Evolutionary conservation across 2,329 filamentous ascomycete species (phyloP), one percentile per base, ranked within the genome.

Genomic region (Pyrenochaeta sp.): DNA sequence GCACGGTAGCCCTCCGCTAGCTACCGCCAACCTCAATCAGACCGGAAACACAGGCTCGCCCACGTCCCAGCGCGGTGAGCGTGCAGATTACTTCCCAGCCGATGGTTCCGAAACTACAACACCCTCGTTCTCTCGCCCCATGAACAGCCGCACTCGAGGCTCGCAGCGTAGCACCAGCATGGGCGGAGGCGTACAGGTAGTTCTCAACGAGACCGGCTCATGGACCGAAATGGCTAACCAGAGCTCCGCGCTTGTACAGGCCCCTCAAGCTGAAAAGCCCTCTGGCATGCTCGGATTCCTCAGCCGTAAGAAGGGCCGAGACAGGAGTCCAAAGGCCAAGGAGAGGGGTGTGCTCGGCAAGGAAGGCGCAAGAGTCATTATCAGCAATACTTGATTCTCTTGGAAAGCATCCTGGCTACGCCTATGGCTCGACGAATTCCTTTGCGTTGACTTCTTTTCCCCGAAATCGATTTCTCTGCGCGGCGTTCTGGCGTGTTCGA

Each of bases 301-400:
- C 56, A 91, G 86, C 61, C 84, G 93, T 68, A 97, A 96, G 79
- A 97, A 91, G 80, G 92, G 93, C 23, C 84, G 93, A 59, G 92
- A 92, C 49, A 88, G 92, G 75, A 97, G 92, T 73, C 95, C 95
- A 1, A 97, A 97, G 79, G 93, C 93, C 21, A 94, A 92, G 75
- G 93, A 98, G 78, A 86, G 92, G 49, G 95, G 95, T 53, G 93
- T 99, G 7, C 73, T 99, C 53, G 95, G 95, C 51, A 98, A 98
- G 73, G 93, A 98, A 74, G 95, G 95, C 14, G 93, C 95, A 10
- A 84, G 95, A 63, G 80, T 82, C 45, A 76, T 82, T 46, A 79
- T 82, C 64, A 77, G 75, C 62, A 77, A 76, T 51, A 75, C 74
- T 14, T 77, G 64, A 75, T 49, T 29, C 21, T 36, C 10, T 42